Evolutionary conservation across 78 protist species (phyloP).

Genomic region (Dictyostelium intermedium): DNA sequence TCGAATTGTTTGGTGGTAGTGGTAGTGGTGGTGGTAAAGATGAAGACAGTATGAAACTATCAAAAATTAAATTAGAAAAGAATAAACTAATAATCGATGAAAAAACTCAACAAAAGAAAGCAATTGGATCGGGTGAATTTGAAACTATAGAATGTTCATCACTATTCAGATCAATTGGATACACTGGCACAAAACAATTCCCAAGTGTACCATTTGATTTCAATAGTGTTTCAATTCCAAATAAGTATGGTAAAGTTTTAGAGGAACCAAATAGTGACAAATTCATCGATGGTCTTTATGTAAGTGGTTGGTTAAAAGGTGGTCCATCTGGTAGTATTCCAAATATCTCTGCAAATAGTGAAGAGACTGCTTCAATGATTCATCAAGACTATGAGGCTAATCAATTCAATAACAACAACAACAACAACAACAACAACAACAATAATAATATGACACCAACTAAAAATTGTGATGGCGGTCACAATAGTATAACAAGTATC

Average conservation of each 20-base stretch:
- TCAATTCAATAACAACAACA: background rate
- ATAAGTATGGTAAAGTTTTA: conserved; percentile 19
- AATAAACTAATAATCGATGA: conserved; percentile 25
- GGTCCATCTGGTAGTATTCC: conserved; percentile 76
- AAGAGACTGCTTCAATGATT: conserved; percentile 53
- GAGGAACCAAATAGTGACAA: background rate
- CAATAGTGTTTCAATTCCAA: conserved; percentile 48
- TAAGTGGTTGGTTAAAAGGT: conserved; percentile 80
- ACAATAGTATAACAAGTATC: background rate
- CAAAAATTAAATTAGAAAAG: background rate
- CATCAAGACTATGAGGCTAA: conserved; percentile 11
- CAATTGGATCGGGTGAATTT: conserved; percentile 2
- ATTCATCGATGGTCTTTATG: conserved; percentile 46
- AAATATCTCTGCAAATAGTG: conserved; percentile 11
- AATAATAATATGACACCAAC: too few species aligned
- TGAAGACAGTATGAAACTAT: background rate
- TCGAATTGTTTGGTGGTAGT: conserved; percentile 2
- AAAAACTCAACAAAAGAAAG: background rate
- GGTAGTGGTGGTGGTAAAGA: background rate
- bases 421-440: background rate
- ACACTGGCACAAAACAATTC: conserved; percentile 49
- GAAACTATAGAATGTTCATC: background rate
- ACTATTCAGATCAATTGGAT: conserved; percentile 66
- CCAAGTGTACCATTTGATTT: conserved; percentile 68
- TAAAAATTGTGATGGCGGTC: background rate